phyloP scores from a whole-genome alignment of 306 rosid species.

The Lagenaria siceraria region DNA sequence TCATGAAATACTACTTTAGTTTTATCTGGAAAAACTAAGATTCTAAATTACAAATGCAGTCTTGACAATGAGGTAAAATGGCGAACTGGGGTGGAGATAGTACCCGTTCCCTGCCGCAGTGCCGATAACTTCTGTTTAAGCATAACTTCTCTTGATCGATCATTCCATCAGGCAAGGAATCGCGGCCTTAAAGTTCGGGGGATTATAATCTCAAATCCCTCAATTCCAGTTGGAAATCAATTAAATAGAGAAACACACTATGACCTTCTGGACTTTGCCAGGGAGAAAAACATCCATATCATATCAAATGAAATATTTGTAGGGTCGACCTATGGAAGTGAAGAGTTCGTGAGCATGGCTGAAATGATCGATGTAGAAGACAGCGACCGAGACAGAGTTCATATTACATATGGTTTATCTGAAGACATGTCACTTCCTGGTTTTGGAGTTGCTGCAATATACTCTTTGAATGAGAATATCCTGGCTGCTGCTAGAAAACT shows the following conservation, averaged over 20 bases:
- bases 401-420: slow-evolving; percentile 59
- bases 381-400: slow-evolving; percentile 62
- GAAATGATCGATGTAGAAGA: slow-evolving; percentile 59
- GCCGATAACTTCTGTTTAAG: slow-evolving; percentile 54
- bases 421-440: slow-evolving; percentile 75
- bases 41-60: slow-evolving; percentile 40
- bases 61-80: slow-evolving; percentile 61
- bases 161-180: slow-evolving; percentile 80
- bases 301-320: slow-evolving; percentile 60
- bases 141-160: slow-evolving; percentile 49
- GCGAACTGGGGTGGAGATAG: slow-evolving; percentile 67
- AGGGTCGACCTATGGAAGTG: slow-evolving; percentile 36
- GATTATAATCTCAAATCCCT: slow-evolving; percentile 66
- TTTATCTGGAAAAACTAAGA: slow-evolving; percentile 12
- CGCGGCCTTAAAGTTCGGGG: slow-evolving; percentile 78
- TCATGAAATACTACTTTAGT: not conserved
- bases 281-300: slow-evolving; percentile 89
- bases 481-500: slow-evolving; percentile 53
- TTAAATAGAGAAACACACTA: slow-evolving; percentile 46
- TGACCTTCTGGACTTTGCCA: slow-evolving; percentile 68
- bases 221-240: slow-evolving; percentile 61
- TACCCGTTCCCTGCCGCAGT: slow-evolving; percentile 79
- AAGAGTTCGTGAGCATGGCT: slow-evolving; percentile 72
- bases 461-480: slow-evolving; percentile 54
- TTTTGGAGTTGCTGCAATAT: slow-evolving; percentile 57